A percentile compares a stretch with the other conserved stretches of the same genome.
phyloP scores from a whole-genome alignment of 2,329 filamentous ascomycete species.

The Epichloe scottii region DNA sequence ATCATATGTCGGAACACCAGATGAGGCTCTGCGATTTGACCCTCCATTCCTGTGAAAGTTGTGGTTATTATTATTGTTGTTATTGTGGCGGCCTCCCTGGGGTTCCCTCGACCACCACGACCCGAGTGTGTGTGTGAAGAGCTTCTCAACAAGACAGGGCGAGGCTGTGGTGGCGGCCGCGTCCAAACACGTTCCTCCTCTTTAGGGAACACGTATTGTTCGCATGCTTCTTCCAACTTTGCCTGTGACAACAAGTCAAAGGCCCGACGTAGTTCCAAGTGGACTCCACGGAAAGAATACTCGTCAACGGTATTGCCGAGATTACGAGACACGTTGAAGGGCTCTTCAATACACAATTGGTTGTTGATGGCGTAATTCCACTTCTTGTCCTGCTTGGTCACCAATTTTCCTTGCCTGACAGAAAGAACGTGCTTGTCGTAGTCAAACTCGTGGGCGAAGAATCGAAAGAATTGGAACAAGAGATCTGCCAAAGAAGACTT shows the following conservation, averaged over 20 bases:
- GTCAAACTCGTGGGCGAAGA: conserved; percentile 87
- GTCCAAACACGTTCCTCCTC: conserved; percentile 58
- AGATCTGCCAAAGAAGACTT: conserved; percentile 72
- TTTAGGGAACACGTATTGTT: conserved; percentile 77
- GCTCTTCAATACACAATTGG: conserved; percentile 87
- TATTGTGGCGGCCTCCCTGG: conserved; percentile 34
- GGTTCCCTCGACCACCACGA: conserved; percentile 35
- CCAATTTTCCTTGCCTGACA: conserved; percentile 64
- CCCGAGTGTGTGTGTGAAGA: conserved; percentile 45
- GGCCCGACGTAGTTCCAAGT: conserved; percentile 77
- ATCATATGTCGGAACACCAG: conserved; percentile 38
- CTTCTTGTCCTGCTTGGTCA: conserved; percentile 74
- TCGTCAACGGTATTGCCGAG: conserved; percentile 94
- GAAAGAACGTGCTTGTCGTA: conserved; percentile 78
- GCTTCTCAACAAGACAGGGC: conserved; percentile 46
- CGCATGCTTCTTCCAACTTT: conserved; percentile 72
- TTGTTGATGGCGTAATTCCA: conserved; percentile 77
- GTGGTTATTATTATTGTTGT: conserved; percentile 25
- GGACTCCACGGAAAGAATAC: conserved; percentile 82
- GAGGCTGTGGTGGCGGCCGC: conserved; percentile 40
- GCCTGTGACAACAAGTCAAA: conserved; percentile 71
- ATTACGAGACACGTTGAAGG: conserved; percentile 82
- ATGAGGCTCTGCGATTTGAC: conserved; percentile 39
- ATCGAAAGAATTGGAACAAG: conserved; percentile 91
- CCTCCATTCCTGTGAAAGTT: conserved; percentile 20